These are phyloP conservation scores for Cordyceps tenuipes DNA, from an alignment of 2,329 filamentous ascomycete genomes.

Conservation along the genomic window DNA sequence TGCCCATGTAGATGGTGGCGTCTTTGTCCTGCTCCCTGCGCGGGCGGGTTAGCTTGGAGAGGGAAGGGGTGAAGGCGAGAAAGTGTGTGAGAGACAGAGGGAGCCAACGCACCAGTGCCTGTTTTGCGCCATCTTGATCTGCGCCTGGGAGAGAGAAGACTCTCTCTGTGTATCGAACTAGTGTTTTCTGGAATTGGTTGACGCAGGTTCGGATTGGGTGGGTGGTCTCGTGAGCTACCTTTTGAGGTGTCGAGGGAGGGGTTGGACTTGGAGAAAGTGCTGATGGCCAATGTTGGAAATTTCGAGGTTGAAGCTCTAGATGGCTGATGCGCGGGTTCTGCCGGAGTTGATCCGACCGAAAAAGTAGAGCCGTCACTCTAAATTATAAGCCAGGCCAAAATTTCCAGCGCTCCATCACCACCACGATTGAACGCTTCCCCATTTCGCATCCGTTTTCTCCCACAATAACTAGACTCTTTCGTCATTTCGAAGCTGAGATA, in stretches of 20 bases:
- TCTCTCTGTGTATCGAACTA: neutral
- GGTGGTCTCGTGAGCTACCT: neutral
- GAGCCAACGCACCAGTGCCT: slow-evolving; percentile 58
- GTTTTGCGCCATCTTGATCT: slow-evolving; percentile 53
- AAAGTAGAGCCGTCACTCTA: slow-evolving; percentile 4
- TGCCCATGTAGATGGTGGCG: slow-evolving; percentile 94
- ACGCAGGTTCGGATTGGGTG: neutral
- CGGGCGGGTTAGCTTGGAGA: neutral
- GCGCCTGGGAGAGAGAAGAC: neutral
- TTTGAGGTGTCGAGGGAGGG: neutral
- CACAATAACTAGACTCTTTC: neutral
- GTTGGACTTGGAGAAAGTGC: neutral
- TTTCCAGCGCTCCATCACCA: neutral
- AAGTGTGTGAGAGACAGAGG: neutral
- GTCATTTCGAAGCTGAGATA: neutral
- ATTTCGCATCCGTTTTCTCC: neutral
- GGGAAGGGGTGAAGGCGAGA: neutral
- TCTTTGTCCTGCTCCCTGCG: slow-evolving; percentile 93
- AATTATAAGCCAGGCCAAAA: no score
- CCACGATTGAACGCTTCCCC: neutral
- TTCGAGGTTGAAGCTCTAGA: neutral
- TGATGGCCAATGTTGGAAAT: neutral
- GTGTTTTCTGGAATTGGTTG: slow-evolving; percentile 8
- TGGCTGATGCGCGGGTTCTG: neutral
- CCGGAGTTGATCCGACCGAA: slow-evolving; percentile 9